Evolutionary conservation across 371 early-diverging fungal genomes (phyloP).

Genomic region (Mucor piriformis): DNA sequence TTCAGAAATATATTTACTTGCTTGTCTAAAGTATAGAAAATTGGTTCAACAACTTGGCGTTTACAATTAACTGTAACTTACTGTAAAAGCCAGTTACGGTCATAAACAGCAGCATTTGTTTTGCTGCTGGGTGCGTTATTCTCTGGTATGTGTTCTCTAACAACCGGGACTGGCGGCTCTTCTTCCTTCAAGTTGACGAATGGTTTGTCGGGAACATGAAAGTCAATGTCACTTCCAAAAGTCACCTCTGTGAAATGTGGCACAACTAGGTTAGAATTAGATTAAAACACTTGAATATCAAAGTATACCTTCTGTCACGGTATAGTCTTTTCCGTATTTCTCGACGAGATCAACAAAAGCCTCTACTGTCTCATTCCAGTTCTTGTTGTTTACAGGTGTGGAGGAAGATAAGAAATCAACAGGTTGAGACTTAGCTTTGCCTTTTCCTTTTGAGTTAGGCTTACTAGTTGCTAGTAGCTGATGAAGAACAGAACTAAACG

Average conservation of each 20-base stretch:
- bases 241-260: not conserved
- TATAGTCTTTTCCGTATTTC: not conserved
- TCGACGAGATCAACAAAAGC: conserved; percentile 16
- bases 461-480: conserved; percentile 5
- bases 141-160: not conserved
- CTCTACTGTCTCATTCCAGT: conserved; percentile 10
- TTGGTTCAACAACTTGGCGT: no score
- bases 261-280: not conserved
- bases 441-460: conserved; percentile 13
- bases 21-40: no score
- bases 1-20: conserved; percentile 23
- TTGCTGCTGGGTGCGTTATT: not conserved
- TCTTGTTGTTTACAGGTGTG: not conserved
- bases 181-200: not conserved
- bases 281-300: not conserved
- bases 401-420: not conserved
- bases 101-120: conserved; percentile 27
- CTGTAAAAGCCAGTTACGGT: conserved; percentile 55
- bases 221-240: conserved; percentile 18
- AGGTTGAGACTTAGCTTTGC: conserved; percentile 6
- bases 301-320: not conserved
- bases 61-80: conserved; percentile 26
- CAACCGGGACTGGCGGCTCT: not conserved
- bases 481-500: conserved; percentile 8
- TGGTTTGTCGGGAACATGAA: conserved; percentile 10